Evolutionary conservation across 441 rosid species (phyloP).

Genomic region (Dalechampia spathulata): DNA sequence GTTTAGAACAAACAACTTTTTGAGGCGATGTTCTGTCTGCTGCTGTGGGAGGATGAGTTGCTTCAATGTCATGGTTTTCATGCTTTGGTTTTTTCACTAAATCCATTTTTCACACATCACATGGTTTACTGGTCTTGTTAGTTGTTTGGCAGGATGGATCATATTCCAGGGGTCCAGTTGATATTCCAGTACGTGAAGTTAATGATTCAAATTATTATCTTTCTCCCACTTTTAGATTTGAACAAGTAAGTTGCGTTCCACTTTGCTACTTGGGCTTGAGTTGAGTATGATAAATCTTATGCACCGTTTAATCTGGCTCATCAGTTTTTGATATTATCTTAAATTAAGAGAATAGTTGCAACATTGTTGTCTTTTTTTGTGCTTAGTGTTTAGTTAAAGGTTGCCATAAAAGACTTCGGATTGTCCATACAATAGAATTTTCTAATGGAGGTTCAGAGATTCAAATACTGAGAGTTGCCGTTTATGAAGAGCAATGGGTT

Average conservation of each 20-base stretch:
- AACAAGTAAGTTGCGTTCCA: constrained; percentile 77
- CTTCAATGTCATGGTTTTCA: too few relatives aligned
- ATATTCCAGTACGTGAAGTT: constrained; percentile 53
- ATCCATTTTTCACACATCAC: too few relatives aligned
- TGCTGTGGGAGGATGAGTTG: too few relatives aligned
- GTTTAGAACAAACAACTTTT: background rate
- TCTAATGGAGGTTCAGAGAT: constrained; percentile 69
- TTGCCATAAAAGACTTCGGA: constrained; percentile 89
- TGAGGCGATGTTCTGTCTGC: too few relatives aligned
- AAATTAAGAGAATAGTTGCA: background rate
- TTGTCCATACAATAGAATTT: constrained; percentile 83
- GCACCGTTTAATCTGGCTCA: background rate
- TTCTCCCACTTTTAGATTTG: constrained; percentile 77
- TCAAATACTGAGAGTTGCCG: constrained; percentile 91
- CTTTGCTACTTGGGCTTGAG: too few relatives aligned
- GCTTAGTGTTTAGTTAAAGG: constrained; percentile 89
- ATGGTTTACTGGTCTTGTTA: background rate
- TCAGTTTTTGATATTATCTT: background rate
- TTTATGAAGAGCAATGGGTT: constrained; percentile 83
- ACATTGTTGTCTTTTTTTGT: background rate
- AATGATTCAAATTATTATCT: constrained; percentile 55
- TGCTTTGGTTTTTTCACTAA: too few relatives aligned
- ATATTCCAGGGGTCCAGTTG: constrained; percentile 80
- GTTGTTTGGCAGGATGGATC: constrained; percentile 68
- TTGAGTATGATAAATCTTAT: background rate